Conservation (phyloP, 768 basidiomycete genomes). For the Lactifluus pinguis region DNA sequence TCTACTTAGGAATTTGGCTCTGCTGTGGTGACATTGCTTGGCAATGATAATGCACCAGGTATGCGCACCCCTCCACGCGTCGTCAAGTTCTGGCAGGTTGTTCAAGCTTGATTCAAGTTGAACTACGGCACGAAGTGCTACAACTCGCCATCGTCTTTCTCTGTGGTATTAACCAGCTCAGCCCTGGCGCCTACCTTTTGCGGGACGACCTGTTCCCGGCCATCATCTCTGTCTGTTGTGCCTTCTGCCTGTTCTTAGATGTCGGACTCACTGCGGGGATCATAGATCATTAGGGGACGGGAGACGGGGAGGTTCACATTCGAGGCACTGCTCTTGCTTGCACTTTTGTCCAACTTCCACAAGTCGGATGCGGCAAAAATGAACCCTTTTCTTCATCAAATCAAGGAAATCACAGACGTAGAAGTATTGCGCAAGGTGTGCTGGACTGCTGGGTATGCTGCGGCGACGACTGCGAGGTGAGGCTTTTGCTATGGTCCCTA, state of each 20-base stretch:
- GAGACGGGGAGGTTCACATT: conserved; percentile 49
- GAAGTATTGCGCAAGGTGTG: conserved; percentile 49
- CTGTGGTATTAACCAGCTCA: conserved; percentile 52
- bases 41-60: conserved; percentile 40
- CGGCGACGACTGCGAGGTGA: conserved; percentile 44
- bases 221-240: conserved; percentile 36
- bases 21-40: conserved; percentile 38
- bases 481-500: conserved; percentile 13
- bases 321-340: conserved; percentile 51
- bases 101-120: conserved; percentile 30
- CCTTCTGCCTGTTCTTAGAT: background rate
- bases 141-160: conserved; percentile 51
- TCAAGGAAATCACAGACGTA: conserved; percentile 39
- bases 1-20: conserved; percentile 39
- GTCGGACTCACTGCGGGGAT: background rate
- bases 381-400: conserved; percentile 53
- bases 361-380: conserved; percentile 62
- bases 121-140: conserved; percentile 42
- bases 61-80: conserved; percentile 8
- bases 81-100: background rate
- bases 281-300: conserved; percentile 46
- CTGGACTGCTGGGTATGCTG: conserved; percentile 46
- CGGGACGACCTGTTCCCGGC: conserved; percentile 52
- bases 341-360: conserved; percentile 61
- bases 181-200: conserved; percentile 64